Percentiles rank a stretch among this genome's conserved stretches.
These are phyloP conservation scores for Mortierella sp. DNA, from an alignment of 371 early-diverging fungal genomes.

Conservation along the genomic window DNA sequence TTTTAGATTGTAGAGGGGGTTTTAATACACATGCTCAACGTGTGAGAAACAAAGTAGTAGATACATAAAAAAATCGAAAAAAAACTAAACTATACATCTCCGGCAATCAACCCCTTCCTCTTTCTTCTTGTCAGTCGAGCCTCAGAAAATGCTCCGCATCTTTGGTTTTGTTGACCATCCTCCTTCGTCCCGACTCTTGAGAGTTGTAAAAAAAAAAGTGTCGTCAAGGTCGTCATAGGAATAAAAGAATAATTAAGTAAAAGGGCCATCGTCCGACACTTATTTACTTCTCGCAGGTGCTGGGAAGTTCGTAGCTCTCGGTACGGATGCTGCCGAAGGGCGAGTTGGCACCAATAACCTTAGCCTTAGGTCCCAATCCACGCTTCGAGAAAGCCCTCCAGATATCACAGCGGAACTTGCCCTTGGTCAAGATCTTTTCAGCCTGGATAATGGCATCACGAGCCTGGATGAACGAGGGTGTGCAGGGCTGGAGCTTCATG, in stretches of 20 bases:
- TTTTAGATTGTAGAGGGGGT: no score
- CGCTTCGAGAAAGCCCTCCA: slow-evolving; percentile 95
- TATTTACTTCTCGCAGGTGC: slow-evolving; percentile 47
- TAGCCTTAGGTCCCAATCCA: slow-evolving; percentile 85
- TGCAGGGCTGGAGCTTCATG: slow-evolving; percentile 93
- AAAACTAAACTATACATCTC: neutral
- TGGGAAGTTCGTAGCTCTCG: slow-evolving; percentile 70
- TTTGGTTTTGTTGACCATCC: no score
- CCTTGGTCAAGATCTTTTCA: slow-evolving; percentile 80
- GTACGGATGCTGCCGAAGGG: slow-evolving; percentile 72
- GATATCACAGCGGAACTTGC: slow-evolving; percentile 84
- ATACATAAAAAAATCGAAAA: neutral
- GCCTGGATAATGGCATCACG: slow-evolving; percentile 95
- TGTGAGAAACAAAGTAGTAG: neutral
- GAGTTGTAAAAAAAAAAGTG: neutral
- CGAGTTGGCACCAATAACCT: slow-evolving; percentile 66
- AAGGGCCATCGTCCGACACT: no score
- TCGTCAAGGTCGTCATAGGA: neutral
- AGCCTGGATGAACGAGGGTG: slow-evolving; percentile 89
- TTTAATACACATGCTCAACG: no score
- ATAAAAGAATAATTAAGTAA: neutral
- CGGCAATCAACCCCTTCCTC: no score
- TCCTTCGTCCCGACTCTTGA: neutral
- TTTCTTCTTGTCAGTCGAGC: no score
- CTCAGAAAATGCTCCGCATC: no score